Conservation (phyloP, 176 grass and related monocot species). For the Chloris gayana region DNA sequence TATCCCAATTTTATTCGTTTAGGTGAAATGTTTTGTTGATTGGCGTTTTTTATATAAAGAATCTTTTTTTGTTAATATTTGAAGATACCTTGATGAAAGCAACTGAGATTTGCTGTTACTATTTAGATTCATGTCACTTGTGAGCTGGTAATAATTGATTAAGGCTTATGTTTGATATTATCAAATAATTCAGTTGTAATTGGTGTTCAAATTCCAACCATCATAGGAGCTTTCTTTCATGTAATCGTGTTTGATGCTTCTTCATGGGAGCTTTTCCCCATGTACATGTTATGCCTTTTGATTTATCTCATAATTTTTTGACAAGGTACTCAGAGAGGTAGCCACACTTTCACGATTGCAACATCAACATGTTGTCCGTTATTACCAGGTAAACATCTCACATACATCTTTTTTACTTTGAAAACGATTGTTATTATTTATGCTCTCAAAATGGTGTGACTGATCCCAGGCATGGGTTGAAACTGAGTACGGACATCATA, state of each 20-base stretch:
- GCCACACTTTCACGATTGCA: slow-evolving; percentile 89
- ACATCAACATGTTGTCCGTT: slow-evolving; percentile 97
- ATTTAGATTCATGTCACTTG: slow-evolving; percentile 33
- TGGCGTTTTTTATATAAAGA: slow-evolving; percentile 3
- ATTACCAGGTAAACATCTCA: slow-evolving; percentile 75
- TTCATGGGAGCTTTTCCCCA: slow-evolving; percentile 26
- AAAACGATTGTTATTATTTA: slow-evolving; percentile 13
- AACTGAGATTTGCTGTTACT: background rate
- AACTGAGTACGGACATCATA: slow-evolving; percentile 77
- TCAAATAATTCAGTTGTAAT: background rate
- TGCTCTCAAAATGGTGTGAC: slow-evolving; percentile 29
- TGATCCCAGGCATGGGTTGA: slow-evolving; percentile 87
- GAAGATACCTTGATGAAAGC: slow-evolving; percentile 8
- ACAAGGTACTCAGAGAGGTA: slow-evolving; percentile 93
- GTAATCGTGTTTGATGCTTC: slow-evolving; percentile 15
- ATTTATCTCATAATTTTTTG: slow-evolving; percentile 60
- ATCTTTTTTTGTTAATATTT: slow-evolving; percentile 23
- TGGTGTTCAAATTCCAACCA: slow-evolving; percentile 6
- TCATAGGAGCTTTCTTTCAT: background rate
- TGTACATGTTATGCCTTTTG: slow-evolving; percentile 35
- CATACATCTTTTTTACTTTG: slow-evolving; percentile 26
- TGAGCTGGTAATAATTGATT: background rate
- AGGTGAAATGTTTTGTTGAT: slow-evolving; percentile 2
- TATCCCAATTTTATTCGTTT: slow-evolving; percentile 36
- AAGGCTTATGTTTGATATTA: slow-evolving; percentile 13